These are phyloP conservation scores for Oryza nivara DNA, from an alignment of 176 grass and related monocot species.

Conservation along the genomic window DNA sequence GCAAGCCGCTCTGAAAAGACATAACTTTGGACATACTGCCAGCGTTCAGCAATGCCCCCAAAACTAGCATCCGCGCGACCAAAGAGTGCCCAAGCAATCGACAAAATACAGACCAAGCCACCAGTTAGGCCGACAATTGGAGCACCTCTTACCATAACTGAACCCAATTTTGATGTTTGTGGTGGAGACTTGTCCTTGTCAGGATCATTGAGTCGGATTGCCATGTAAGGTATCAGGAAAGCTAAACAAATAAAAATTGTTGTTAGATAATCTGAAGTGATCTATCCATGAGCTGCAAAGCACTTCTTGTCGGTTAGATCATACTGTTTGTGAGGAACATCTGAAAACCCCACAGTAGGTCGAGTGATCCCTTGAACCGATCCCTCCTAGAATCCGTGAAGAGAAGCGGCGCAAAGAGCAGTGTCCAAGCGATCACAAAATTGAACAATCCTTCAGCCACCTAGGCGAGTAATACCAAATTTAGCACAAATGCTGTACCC, in stretches of 20 bases:
- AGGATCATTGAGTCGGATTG: constrained; percentile 68
- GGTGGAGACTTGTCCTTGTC: constrained; percentile 41
- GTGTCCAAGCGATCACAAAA: constrained; percentile 84
- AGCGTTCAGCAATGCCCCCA: constrained; percentile 62
- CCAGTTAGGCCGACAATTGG: constrained; percentile 59
- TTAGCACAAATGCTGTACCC: background rate
- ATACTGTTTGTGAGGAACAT: constrained; percentile 99
- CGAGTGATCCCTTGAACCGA: constrained; percentile 75
- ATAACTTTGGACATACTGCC: constrained; percentile 59
- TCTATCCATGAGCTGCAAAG: background rate
- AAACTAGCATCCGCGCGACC: constrained; percentile 59
- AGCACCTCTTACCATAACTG: constrained; percentile 62
- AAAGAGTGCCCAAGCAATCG: constrained; percentile 64
- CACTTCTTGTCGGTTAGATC: constrained; percentile 13
- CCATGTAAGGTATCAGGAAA: constrained; percentile 99
- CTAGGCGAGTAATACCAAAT: constrained; percentile 29
- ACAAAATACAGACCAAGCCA: constrained; percentile 55
- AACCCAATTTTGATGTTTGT: constrained; percentile 60
- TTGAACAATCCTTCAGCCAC: constrained; percentile 88
- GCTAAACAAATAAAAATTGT: constrained; percentile 41
- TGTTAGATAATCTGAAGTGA: constrained; percentile 6
- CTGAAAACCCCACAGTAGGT: constrained; percentile 82
- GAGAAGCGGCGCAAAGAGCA: constrained; percentile 83
- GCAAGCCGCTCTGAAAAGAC: constrained; percentile 72
- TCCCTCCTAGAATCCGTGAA: constrained; percentile 75